phyloP scores from a whole-genome alignment of 176 grass and related monocot species.

The Leersia perrieri region DNA sequence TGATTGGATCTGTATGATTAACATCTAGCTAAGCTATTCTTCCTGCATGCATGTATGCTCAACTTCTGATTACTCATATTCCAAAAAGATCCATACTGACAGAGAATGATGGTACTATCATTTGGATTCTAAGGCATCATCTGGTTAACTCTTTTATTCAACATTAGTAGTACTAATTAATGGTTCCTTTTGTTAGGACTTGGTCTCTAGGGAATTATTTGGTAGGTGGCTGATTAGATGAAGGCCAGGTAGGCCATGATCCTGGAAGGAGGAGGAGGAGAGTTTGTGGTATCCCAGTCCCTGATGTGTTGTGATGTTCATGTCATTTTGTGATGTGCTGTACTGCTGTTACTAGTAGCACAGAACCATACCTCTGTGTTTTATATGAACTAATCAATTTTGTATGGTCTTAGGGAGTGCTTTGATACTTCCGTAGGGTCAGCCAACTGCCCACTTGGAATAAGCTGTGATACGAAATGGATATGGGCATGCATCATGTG shows the following conservation, averaged over 20 bases:
- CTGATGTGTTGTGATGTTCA: constrained; percentile 20
- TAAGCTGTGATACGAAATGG: constrained; percentile 3
- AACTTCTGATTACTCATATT: constrained; percentile 5
- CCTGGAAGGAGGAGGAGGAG: neutral
- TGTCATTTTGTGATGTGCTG: constrained; percentile 26
- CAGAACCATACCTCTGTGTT: neutral
- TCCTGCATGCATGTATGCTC: neutral
- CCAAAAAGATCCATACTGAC: neutral
- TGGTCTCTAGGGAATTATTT: constrained; percentile 40
- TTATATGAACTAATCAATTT: constrained; percentile 11
- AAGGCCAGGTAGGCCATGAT: constrained; percentile 56
- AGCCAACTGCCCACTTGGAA: constrained; percentile 23
- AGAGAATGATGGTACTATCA: constrained; percentile 34
- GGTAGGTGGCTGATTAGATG: constrained; percentile 18
- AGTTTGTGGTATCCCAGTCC: constrained; percentile 33
- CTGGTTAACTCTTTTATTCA: constrained; percentile 26
- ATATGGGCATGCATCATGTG: constrained; percentile 37
- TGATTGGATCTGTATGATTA: constrained; percentile 47
- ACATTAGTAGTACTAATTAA: neutral
- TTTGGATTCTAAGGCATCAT: constrained; percentile 18
- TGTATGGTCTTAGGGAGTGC: neutral
- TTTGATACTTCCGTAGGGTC: constrained; percentile 4
- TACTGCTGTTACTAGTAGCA: constrained; percentile 15
- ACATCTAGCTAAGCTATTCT: neutral
- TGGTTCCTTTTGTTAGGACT: constrained; percentile 11